Evolutionary conservation across 345 rosid species (phyloP).

Genomic region (Heritiera littoralis): DNA sequence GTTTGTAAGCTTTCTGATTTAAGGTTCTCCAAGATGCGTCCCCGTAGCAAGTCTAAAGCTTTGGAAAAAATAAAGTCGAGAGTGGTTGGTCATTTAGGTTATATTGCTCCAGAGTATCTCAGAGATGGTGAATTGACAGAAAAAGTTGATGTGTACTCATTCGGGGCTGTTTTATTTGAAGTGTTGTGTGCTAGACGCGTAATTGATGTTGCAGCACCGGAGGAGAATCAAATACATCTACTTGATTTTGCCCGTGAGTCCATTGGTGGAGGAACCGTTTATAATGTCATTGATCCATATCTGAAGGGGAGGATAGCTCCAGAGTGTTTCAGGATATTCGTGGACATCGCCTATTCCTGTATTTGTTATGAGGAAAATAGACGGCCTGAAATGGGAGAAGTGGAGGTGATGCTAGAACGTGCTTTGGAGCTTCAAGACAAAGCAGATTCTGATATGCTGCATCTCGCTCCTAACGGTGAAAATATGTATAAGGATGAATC

Average conservation of each 20-base stretch:
- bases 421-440: conserved; percentile 18
- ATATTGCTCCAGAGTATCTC: conserved; percentile 60
- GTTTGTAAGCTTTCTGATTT: not conserved
- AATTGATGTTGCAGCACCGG: conserved; percentile 33
- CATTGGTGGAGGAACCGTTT: conserved; percentile 47
- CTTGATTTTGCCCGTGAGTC: conserved; percentile 64
- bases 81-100: conserved; percentile 57
- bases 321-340: conserved; percentile 58
- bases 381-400: conserved; percentile 69
- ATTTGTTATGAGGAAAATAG: conserved; percentile 45
- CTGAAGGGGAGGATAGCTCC: conserved; percentile 51
- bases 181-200: conserved; percentile 62
- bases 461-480: not conserved
- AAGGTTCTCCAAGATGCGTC: not conserved
- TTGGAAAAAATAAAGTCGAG: not conserved
- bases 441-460: not conserved
- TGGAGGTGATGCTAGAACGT: conserved; percentile 49
- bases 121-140: conserved; percentile 45
- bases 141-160: conserved; percentile 63
- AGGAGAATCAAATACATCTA: conserved; percentile 48
- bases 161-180: conserved; percentile 62
- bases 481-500: not conserved
- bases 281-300: conserved; percentile 51
- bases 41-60: not conserved
- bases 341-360: conserved; percentile 58